Evolutionary conservation across 192 early-diverging fungal species (phyloP), one percentile per base, ranked within the genome.

Genomic region (Phycomyces nitens): DNA sequence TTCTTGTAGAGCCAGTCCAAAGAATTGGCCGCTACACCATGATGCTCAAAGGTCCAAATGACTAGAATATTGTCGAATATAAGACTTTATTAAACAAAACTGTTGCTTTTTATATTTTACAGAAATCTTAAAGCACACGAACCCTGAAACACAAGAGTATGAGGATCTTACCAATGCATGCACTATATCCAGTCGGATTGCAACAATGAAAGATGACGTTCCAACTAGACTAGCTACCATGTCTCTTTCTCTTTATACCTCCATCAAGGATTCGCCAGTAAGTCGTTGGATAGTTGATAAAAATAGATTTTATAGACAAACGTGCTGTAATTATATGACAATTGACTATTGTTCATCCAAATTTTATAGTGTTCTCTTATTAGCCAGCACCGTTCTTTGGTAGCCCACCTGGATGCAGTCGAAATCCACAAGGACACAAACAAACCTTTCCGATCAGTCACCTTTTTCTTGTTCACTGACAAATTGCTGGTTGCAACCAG

Each of bases 1-100:
- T 76, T 14, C 52, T 76, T 12, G 61, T 71, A 14, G 69, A 76
- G 53, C 74, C 74, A 43, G 74, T 70, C 3, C 74, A 76, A 56
- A 64, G 74, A 6, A 71, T 76, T 18, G 59, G 65, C 49, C 56
- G 74, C 3, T 76, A 76, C 24, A 50, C 74, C 18, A 64, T 76
- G 74, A 66, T 76, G 55, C 14, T 76, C 6, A 66, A 60, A 67
- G 64, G 73, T 75, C 53, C 20, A 39, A 22, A n/a, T n/a, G n/a
- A n/a, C n/a, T n/a, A n/a, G n/a, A n/a, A n/a, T n/a, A n/a, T n/a
- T n/a, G n/a, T n/a, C n/a, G n/a, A n/a, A n/a, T n/a, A n/a, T n/a
- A n/a, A n/a, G n/a, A n/a, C n/a, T n/a, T n/a, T n/a, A n/a, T n/a
- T 23, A 3, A 40, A 20, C 39, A 43, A 42, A 21, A 34, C 39